Conservation (phyloP, 2,329 filamentous ascomycete genomes). For the Orbilia blumenaviensis region DNA sequence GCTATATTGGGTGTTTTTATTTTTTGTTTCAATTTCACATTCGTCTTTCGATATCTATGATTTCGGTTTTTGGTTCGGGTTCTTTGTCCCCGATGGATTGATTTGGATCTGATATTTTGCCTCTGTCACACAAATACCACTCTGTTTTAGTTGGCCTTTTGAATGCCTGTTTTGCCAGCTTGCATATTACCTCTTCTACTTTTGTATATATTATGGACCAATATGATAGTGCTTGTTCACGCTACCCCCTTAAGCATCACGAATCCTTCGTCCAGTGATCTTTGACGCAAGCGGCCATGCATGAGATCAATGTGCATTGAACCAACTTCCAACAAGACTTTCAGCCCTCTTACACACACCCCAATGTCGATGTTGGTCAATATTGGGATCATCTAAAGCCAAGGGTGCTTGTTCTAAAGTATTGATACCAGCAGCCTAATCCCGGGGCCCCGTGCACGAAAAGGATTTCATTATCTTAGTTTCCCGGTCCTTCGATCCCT, state of each 20-base stretch:
- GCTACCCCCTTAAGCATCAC: not conserved
- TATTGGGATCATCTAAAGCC: no score
- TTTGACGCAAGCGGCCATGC: not conserved
- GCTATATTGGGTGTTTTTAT: conserved; percentile 47
- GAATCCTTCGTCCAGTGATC: not conserved
- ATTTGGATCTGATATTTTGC: conserved; percentile 8
- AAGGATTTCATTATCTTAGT: no score
- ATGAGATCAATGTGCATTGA: not conserved
- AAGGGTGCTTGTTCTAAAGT: no score
- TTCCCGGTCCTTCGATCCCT: no score
- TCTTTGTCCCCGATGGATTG: conserved; percentile 1
- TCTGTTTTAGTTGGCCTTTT: conserved; percentile 15
- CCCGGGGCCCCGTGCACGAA: not conserved
- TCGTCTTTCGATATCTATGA: not conserved
- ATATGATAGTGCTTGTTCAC: conserved; percentile 16
- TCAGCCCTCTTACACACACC: not conserved
- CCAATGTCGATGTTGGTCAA: no score
- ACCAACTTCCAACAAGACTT: not conserved
- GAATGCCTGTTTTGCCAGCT: conserved; percentile 4
- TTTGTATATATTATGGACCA: conserved; percentile 43
- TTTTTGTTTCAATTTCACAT: not conserved
- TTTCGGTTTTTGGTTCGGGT: not conserved
- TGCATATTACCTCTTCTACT: conserved; percentile 9
- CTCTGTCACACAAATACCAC: conserved; percentile 30
- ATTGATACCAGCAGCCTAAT: no score